Base-by-base conservation (phyloP, 1,284 basidiomycete species). In the Ceratorhiza oryzae-sativae region DNA sequence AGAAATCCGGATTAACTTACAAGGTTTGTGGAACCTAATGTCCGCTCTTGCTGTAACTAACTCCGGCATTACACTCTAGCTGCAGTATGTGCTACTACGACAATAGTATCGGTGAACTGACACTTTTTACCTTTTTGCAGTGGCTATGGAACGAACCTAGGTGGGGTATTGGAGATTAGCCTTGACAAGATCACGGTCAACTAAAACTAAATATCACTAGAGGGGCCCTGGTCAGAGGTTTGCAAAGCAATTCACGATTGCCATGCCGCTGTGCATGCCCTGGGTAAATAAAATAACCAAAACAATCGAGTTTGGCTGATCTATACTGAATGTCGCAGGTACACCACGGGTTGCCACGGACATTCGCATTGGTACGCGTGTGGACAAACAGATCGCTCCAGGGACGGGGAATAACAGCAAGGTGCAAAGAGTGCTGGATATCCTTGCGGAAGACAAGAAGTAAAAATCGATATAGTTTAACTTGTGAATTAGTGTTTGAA, bases 131-230 rank as follows among this genome's bases (percentile, higher is more conserved):
- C 2, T 39, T 5, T 71, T 67, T 73, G 2, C 76, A 94, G 93
- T 77, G 93, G 93, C 1, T 95, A 95, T 77, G 94, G 94, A 4
- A 97, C 94, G 2, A 96, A 96, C 78, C 76, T 96, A 59, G 94
- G 93, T 86, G n/a, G n/a, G n/a, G n/a, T n/a, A n/a, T n/a, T n/a
- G n/a, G n/a, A n/a, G n/a, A n/a, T n/a, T n/a, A n/a, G n/a, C n/a
- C n/a, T n/a, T n/a, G n/a, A n/a, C n/a, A n/a, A n/a, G n/a, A n/a
- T n/a, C n/a, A n/a, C n/a, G n/a, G n/a, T n/a, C n/a, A n/a, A n/a
- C n/a, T n/a, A n/a, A n/a, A n/a, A n/a, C n/a, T n/a, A n/a, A n/a
- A n/a, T n/a, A 13, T 15, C 61, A 18, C 25, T 76, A 92, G 91
- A 94, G 80, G 94, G 94, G 1, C 90, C 92, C 0, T 95, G 94